Base-by-base conservation (phyloP, 2,329 filamentous ascomycete species). In the Aspergillus tanneri region DNA sequence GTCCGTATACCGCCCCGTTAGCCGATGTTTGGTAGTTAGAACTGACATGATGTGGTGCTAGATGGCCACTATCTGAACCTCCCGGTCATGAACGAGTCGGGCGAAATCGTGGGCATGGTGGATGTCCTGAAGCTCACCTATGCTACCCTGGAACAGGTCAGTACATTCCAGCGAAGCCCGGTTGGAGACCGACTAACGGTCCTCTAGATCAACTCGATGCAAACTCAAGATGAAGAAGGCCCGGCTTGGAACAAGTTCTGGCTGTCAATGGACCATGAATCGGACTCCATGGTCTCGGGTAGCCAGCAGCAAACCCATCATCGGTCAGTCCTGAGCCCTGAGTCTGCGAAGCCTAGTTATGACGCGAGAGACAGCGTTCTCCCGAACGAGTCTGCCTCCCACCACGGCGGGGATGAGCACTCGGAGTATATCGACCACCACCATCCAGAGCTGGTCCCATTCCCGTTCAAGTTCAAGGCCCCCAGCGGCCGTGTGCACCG, bases 241-340 rank as follows among this genome's bases (percentile, higher is more conserved):
- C 93, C 93, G 4, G 93, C 93, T 5, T 99, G 93, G 93, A 97
- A 96, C 77, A 99, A 97, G 72, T 99, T 99, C 76, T 99, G 93
- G 93, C 79, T 97, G 58, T 97, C 93, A 1, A 85, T 99, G 61
- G 84, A 97, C 69, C 84, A 95, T 61, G 92, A 96, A 69, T 92
- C 91, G 11, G 93, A 97, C 72, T 99, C 93, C 2, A 87, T 96
- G 80, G 85, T 97, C 70, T 99, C 93, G 50, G 93, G 91, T 40
- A 88, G 87, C 63, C 85, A 86, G 63, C 86, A 88, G 60, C 83
- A 79, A 43, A 84, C 86, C 49, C 76, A 85, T 39, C 80, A 84
- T 45, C 83, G 88, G 51, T 91, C 87, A 25, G 78, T 92, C 59
- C 84, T 95, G 74, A 95, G 90, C 27, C 89, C 90, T 30, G 90